Evolutionary conservation across 768 basidiomycete genomes (phyloP), one percentile per base, ranked within the genome.

Genomic region (Naganishia randhawae): DNA sequence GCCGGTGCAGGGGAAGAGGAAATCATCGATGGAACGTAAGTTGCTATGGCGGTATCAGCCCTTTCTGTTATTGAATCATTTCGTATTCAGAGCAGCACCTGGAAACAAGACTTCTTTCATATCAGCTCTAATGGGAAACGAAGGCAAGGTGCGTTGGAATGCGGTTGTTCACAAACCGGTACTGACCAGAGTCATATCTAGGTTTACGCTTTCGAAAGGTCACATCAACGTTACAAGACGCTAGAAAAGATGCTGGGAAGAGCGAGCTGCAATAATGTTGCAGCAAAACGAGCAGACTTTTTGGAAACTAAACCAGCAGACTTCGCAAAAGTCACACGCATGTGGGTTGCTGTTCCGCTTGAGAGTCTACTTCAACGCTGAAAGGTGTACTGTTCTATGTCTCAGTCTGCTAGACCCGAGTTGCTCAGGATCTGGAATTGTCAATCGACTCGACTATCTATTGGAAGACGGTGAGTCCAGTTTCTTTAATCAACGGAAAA

Each of bases 41-140:
- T 73, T 9, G 37, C 7, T 16, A n/a, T 27, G 13, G 22, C 54
- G 4, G 7, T 37, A 17, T 63, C 25, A 19, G 29, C 35, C n/a
- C 13, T 9, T n/a, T 22, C 37, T 42, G 10, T 17, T 35, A 19
- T 31, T n/a, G 17, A 33, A 27, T 42, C 3, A 3, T 31, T 29
- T n/a, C 27, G 29, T 37, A 17, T 17, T 11, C 29, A 79, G 78
- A 13, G 89, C 93, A 45, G 96, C 96, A 0, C 96, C 96, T 0
- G 96, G 96, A 0, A 99, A 99, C 81, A 99, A 99, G 81, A 98
- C 96, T 1, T 89, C 92, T 9, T 92, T 95, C 79, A 80, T 98
- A 27, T 89, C 90, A 72, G 91, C 93, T 27, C 81, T 97, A 50
- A 91, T 97, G 89, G 77, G 82, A 19, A 88, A 88, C 72, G 84